phyloP scores from a whole-genome alignment of 441 rosid species.

The Melastoma candidum region DNA sequence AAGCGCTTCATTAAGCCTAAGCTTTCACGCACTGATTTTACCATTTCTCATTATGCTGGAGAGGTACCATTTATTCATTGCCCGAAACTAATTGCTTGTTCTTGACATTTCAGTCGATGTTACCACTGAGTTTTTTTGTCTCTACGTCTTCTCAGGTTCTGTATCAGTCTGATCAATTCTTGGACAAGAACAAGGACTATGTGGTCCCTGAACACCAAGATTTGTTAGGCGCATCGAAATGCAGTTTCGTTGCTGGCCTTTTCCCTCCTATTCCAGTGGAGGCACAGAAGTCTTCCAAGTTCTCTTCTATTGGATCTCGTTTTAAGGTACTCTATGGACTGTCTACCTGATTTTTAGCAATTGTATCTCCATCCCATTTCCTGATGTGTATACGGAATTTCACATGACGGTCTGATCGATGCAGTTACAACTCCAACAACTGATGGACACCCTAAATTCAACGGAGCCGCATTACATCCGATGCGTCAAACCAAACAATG shows the following conservation, averaged over 20 bases:
- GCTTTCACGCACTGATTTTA: constrained; percentile 59
- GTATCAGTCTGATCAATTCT: constrained; percentile 42
- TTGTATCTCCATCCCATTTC: constrained; percentile 7
- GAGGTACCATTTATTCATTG: constrained; percentile 25
- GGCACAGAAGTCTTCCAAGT: constrained; percentile 46
- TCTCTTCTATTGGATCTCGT: constrained; percentile 46
- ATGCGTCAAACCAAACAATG: constrained; percentile 67
- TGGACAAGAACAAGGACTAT: constrained; percentile 50
- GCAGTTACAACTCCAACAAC: constrained; percentile 67
- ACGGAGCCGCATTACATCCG: constrained; percentile 50
- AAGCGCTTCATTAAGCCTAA: constrained; percentile 71
- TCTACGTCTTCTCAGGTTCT: constrained; percentile 25
- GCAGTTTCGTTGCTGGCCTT: constrained; percentile 39
- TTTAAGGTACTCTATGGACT: constrained; percentile 30
- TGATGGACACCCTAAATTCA: constrained; percentile 60
- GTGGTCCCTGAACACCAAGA: constrained; percentile 60
- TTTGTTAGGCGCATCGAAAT: constrained; percentile 36
- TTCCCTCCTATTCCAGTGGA: constrained; percentile 49
- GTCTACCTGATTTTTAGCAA: constrained; percentile 1
- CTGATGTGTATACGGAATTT: constrained; percentile 9
- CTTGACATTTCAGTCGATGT: too few relatives aligned
- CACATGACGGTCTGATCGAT: constrained; percentile 6
- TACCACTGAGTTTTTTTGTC: too few relatives aligned
- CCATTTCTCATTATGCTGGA: constrained; percentile 62
- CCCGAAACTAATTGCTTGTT: neutral